phyloP scores from a whole-genome alignment of 2,329 filamentous ascomycete genomes.

The Fusarium scirpi region DNA sequence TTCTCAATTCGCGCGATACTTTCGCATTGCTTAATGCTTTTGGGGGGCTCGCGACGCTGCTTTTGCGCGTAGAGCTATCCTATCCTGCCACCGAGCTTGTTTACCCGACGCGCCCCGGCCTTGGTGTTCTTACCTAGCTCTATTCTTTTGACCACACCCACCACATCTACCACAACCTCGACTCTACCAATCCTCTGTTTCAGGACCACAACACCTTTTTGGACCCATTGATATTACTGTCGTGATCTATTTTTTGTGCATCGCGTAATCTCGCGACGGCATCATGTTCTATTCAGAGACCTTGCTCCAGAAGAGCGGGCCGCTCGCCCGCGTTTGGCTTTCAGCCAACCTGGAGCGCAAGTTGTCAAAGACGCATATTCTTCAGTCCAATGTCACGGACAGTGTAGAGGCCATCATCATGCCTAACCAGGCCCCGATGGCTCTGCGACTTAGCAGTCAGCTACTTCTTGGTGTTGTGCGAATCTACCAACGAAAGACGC shows the following conservation, averaged over 20 bases:
- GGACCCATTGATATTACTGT: conserved; percentile 18
- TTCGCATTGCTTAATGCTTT: conserved; percentile 46
- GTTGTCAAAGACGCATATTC: conserved; percentile 94
- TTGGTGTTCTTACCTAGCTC: conserved; percentile 49
- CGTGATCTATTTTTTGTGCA: conserved; percentile 39
- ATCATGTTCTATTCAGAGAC: conserved; percentile 98
- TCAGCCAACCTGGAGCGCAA: conserved; percentile 99
- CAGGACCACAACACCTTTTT: conserved; percentile 11
- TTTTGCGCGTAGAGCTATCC: conserved; percentile 50
- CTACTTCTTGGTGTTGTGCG: conserved; percentile 93
- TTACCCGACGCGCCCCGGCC: conserved; percentile 51
- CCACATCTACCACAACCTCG: conserved; percentile 14
- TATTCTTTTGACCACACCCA: conserved; percentile 31
- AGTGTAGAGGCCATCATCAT: conserved; percentile 96
- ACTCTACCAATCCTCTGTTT: conserved; percentile 26
- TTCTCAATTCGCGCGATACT: conserved; percentile 39
- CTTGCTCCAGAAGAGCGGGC: conserved; percentile 94
- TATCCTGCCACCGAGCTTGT: conserved; percentile 51
- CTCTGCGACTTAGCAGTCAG: conserved; percentile 92
- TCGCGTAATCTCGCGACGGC: conserved; percentile 50
- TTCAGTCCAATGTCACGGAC: conserved; percentile 94
- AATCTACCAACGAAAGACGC: conserved; percentile 97
- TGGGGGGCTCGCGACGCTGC: conserved; percentile 48
- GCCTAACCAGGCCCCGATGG: conserved; percentile 92
- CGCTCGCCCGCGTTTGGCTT: conserved; percentile 96